Base-by-base conservation (phyloP, 2,329 filamentous ascomycete genomes). In the Colletotrichum cereale region DNA sequence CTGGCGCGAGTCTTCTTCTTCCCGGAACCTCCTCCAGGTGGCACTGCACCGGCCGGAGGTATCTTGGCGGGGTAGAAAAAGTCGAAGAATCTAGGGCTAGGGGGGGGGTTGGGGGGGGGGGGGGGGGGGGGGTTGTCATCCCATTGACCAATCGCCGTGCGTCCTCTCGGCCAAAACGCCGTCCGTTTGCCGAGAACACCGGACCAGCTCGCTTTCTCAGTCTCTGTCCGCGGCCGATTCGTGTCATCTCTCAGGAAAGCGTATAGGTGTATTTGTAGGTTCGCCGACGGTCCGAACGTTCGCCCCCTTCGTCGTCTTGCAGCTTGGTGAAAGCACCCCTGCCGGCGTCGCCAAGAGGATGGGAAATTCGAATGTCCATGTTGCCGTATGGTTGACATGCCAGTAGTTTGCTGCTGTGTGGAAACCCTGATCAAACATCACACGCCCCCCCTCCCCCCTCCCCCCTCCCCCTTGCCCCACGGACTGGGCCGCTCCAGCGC, bases 11-110 rank as follows among this genome's bases (percentile, higher is more conserved):
- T 29, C 38, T 14, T 26, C 21, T 47, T 10, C 40, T 36, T 8
- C 10, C 12, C 67, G 50, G 42, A 62, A 42, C 63, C 26, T 24
- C 50, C 34, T 67, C 67, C 67, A 52, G 64, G 56, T 47, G 64
- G 42, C 40, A 67, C 57, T 56, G 63, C 55, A 61, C 10, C 14
- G 8, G 40, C 52, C 48, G 40, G 50, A 55, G 31, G n/a, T 24
- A 26, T 16, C 44, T 48, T 62, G 55, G 10, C 11, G 40, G 21
- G 42, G 24, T 7, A 55, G n/a, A 63, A 48, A 48, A 34, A n/a
- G 29, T 50, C 16, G 60, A 40, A 26, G 55, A 34, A 57, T 7
- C 50, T 34, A 1, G 7, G n/a, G n/a, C n/a, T n/a, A n/a, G 24
- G 16, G 50, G 36, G 2, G 48, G 24, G 11, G 4, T n/a, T 34